Base-by-base conservation (phyloP, 2,329 filamentous ascomycete species). In the Ascochyta fabae region DNA sequence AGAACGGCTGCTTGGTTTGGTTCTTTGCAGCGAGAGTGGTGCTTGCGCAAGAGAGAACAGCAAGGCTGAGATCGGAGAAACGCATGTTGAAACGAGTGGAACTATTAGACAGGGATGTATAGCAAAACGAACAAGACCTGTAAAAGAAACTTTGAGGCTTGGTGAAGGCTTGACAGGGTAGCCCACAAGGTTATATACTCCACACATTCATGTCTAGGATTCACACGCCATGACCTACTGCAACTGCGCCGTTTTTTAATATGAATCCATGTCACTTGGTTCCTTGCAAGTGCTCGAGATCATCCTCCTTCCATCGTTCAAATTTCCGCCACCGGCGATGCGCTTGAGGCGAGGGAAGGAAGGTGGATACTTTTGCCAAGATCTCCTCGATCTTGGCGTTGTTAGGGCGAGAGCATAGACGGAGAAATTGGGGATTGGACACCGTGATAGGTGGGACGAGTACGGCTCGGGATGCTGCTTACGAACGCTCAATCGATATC, bases 391-490 rank as follows among this genome's bases (percentile, higher is more conserved):
- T 4, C 53, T 55, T 55, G 53, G 53, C 53, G 41, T 16, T 15
- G 23, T 34, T 42, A 44, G 29, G 9, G 38, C 26, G 49, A 45
- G 19, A 51, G 36, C 22, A 31, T 39, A 39, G 34, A 61, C 62
- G 66, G 64, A 68, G 60, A 67, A 68, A 68, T 58, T 61, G 56
- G 56, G 53, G 60, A 68, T 67, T 68, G 64, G 62, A 48, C 42
- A 46, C 29, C 26, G 35, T 16, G 16, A 52, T 45, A 40, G 23
- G 34, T 19, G 38, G 24, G 22, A 43, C 26, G 27, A 42, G 48
- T 23, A 15, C 39, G 40, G 52, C 41, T 41, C 24, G 9, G 29
- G 13, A 26, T 40, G 46, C 23, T 12, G 41, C 35, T n/a, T 15
- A 38, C 10, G 35, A 35, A 45, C 40, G 39, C 45, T 44, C 19